These are phyloP conservation scores for Fusarium hostae DNA, from an alignment of 2,329 filamentous ascomycete species.

Conservation along the genomic window DNA sequence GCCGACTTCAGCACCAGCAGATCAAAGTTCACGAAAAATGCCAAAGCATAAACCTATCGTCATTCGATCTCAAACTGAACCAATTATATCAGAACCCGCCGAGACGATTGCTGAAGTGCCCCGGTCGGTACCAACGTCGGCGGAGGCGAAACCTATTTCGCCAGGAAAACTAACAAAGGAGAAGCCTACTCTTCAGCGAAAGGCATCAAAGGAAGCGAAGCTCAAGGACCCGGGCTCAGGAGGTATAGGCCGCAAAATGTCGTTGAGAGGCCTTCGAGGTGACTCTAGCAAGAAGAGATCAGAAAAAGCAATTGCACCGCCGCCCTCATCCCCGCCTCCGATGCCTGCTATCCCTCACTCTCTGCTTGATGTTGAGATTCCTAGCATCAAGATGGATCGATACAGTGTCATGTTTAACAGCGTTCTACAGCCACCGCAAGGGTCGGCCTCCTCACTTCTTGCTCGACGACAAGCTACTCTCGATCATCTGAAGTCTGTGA, in stretches of 20 bases:
- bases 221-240: constrained; percentile 36
- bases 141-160: constrained; percentile 16
- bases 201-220: constrained; percentile 29
- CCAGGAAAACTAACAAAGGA: constrained; percentile 29
- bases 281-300: constrained; percentile 36
- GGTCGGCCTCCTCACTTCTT: constrained; percentile 54
- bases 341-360: constrained; percentile 37
- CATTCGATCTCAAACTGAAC: constrained; percentile 56
- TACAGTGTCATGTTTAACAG: constrained; percentile 95
- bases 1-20: constrained; percentile 20
- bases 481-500: constrained; percentile 66
- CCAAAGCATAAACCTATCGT: constrained; percentile 58
- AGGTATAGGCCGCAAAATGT: constrained; percentile 43
- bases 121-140: constrained; percentile 6
- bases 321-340: constrained; percentile 36
- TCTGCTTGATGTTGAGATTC: constrained; percentile 81
- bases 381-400: constrained; percentile 81
- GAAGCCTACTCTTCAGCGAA: constrained; percentile 13
- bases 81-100: constrained; percentile 31
- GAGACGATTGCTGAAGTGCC: constrained; percentile 13
- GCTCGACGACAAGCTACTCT: constrained; percentile 69
- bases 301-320: constrained; percentile 27
- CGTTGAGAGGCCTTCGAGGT: constrained; percentile 40
- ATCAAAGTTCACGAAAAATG: constrained; percentile 21
- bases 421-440: constrained; percentile 66